phyloP scores from a whole-genome alignment of 2,329 filamentous ascomycete species.

The Sarocladium brachiariae region DNA sequence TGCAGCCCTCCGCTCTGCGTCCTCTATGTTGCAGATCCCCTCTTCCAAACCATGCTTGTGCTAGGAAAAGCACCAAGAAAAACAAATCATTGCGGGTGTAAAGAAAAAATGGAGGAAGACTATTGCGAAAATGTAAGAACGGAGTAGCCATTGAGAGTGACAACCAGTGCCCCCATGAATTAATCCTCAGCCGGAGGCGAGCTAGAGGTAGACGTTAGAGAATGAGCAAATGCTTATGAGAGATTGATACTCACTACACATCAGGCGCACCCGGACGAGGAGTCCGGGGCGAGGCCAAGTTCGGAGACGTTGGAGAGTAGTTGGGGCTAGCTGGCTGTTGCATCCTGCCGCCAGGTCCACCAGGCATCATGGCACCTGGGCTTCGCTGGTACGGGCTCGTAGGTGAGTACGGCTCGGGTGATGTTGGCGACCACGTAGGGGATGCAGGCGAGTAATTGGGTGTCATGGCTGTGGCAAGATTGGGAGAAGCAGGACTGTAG shows the following conservation, averaged over 20 bases:
- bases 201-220: neutral
- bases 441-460: conserved; percentile 64
- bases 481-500: conserved; percentile 63
- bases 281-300: conserved; percentile 32
- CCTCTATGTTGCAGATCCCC: conserved; percentile 5
- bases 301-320: conserved; percentile 57
- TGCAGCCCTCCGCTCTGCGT: neutral
- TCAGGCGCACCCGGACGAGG: conserved; percentile 37
- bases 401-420: conserved; percentile 61
- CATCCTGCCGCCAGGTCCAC: neutral
- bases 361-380: neutral
- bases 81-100: neutral
- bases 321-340: conserved; percentile 52
- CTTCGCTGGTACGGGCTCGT: conserved; percentile 40
- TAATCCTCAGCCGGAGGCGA: conserved; percentile 9
- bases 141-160: neutral
- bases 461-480: conserved; percentile 38
- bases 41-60: conserved; percentile 8
- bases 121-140: conserved; percentile 2
- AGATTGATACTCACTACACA: conserved; percentile 30
- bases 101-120: neutral
- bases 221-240: neutral
- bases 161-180: conserved; percentile 5
- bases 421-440: conserved; percentile 48
- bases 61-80: neutral